Base-by-base conservation (phyloP, 345 rosid genomes). In the Populus deltoides region DNA sequence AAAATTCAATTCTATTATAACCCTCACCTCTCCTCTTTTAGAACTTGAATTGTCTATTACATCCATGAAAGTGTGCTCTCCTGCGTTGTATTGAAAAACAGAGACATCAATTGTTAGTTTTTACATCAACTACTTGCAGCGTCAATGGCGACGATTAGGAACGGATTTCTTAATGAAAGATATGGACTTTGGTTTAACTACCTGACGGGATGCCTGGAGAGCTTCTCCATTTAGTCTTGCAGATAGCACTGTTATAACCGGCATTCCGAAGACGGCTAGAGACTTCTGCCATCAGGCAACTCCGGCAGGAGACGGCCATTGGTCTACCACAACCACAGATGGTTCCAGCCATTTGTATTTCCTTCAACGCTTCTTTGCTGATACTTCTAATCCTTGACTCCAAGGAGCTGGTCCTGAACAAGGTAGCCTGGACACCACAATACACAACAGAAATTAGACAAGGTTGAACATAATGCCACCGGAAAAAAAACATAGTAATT, bases 1-100 rank as follows among this genome's bases (percentile, higher is more conserved):
- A 62, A 89, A 89, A 66, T 84, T 84, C 25, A 87, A 69, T 69
- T 89, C 91, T 10, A 89, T 82, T 71, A 88, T 82, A 53, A 88
- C 83, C 57, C 88, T 82, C 8, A 75, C 70, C 33, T 84, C 88
- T 39, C 88, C 86, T 61, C 47, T 88, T 68, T 77, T 84, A 6
- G 72, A 1, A 27, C 41, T 76, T 39, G 86, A 73, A 43, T 78
- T 72, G 49, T 86, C 90, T 8, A 81, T 73, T 16, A 84, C 87
- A 61, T 86, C 88, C 47, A 86, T 10, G 47, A 86, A 88, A 8
- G 70, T 84, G 51, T 88, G 90, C 31, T 83, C 86, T 20, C 90
- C 90, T 87, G 83, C 75, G 76, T 2, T 71, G 17, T 8, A 17
- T 33, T 5, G 11, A 22, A 3, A 35, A 33, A 10, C 13, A 35